Percentiles rank a stretch among this genome's conserved stretches.
Conservation (phyloP, 345 rosid species). For the Populus deltoides region DNA sequence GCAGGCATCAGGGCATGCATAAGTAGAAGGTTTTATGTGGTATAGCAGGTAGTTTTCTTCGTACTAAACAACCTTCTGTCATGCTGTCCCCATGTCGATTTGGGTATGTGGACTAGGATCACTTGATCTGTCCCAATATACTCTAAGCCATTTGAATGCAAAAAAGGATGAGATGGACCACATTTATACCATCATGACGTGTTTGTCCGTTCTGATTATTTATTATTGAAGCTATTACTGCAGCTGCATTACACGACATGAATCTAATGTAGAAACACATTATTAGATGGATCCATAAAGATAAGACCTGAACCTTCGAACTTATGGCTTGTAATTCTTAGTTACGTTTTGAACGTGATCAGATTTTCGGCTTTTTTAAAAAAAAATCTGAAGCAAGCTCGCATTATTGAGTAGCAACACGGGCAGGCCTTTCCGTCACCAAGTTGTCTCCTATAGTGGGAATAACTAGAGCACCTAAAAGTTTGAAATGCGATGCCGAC, state of each 20-base stretch:
- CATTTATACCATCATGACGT: constrained; percentile 14
- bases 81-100: constrained; percentile 23
- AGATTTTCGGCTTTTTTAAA: neutral
- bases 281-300: no score
- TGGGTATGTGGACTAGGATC: constrained; percentile 48
- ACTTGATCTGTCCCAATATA: constrained; percentile 33
- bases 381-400: neutral
- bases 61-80: constrained; percentile 28
- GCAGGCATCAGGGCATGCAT: constrained; percentile 18
- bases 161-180: constrained; percentile 36
- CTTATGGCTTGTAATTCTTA: neutral
- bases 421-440: neutral
- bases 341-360: neutral
- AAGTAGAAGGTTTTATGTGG: constrained; percentile 24
- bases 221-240: neutral
- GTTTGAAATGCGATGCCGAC: neutral
- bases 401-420: neutral
- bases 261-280: neutral
- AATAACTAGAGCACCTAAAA: neutral
- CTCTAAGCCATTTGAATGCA: constrained; percentile 19
- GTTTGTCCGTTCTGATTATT: neutral
- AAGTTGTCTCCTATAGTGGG: neutral
- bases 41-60: constrained; percentile 22
- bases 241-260: neutral
- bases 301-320: neutral